Base-by-base conservation (phyloP, 2,329 filamentous ascomycete genomes). In the Diaporthe aspalathi region DNA sequence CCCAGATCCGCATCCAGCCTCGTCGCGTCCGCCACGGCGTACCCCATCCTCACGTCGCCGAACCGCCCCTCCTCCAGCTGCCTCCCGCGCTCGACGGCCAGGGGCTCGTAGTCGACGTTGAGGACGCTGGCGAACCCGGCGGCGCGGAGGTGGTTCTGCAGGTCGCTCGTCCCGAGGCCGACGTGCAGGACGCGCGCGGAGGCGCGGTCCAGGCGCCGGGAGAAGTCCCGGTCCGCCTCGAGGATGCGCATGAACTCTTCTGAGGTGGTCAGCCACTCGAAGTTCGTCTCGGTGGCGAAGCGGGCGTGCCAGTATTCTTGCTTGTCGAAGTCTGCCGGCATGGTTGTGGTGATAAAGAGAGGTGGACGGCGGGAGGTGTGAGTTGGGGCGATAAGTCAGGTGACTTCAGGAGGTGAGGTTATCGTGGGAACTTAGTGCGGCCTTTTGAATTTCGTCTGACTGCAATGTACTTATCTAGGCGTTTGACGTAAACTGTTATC, bases 61-160 rank as follows among this genome's bases (percentile, higher is more conserved):
- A 87, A 87, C 1, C 75, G 78, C 7, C 74, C 63, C 32, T 74
- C 62, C 74, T 87, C 85, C 2, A 84, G 77, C 38, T 80, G 75
- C 4, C 78, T 80, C 1, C 85, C 84, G 35, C 83, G 81, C 27
- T 83, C 79, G 11, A 83, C 76, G 7, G 85, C 85, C 8, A 85
- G 78, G 5, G 85, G 84, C 74, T 87, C 85, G 73, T 84, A 87
- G 76, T 87, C 86, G 71, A 85, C 76, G 72, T 87, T 87, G 8
- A 83, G 84, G 22, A 87, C 78, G 74, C 84, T 74, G 3, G 67
- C n/a, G 72, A 84, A 84, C 1, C 84, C 84, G 11, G 76, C 76
- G 5, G 72, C 72, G 6, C 85, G 84, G n/a, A 87, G 78, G 72
- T 83, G 81, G 73, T 82, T 85, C 29, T 87, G 84, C 38, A 87